Evolutionary conservation across 345 rosid species (phyloP), one percentile per base, ranked within the genome.

Genomic region (Gossypium longicalyx): DNA sequence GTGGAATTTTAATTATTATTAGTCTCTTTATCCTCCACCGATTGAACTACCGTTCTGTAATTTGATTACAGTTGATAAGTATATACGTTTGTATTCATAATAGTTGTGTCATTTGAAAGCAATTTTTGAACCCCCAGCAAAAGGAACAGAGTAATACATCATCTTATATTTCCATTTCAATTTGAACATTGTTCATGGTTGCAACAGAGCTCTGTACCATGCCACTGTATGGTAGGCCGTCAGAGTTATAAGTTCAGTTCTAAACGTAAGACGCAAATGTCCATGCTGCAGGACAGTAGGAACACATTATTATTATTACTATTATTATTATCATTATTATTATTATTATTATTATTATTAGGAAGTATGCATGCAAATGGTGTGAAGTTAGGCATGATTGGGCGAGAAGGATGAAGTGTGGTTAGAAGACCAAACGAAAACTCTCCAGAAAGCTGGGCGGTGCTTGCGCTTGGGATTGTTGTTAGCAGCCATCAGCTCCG

Each of bases 391-490:
- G 75, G 76, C 77, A 45, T 77, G 85, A 68, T 75, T 76, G 25
- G 77, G 74, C 6, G 88, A 73, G 47, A 84, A 66, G 70, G 90
- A 70, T 23, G 78, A 81, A 38, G 66, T 67, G 16, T 76, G 70
- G 77, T 80, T 85, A 49, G 93, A 58, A 38, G 93, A 85, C 90
- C 89, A 87, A 11, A 80, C 80, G 54, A 84, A 79, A 29, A 85
- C 80, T 77, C 88, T 81, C 87, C 90, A 82, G 59, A 89, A 86
- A 25, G 90, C 25, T 56, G 60, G 85, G 22, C 88, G 78, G 20
- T 76, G 86, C 80, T 81, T 83, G 68, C 85, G 84, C 74, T 87
- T 89, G 27, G 80, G 71, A 59, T 66, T 77, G 59, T 62, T 72
- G 17, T 59, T 23, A 23, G 63, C 63, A 49, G 72, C 81, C 7